Base-by-base conservation (phyloP, 306 rosid genomes). In the Neltuma alba region DNA sequence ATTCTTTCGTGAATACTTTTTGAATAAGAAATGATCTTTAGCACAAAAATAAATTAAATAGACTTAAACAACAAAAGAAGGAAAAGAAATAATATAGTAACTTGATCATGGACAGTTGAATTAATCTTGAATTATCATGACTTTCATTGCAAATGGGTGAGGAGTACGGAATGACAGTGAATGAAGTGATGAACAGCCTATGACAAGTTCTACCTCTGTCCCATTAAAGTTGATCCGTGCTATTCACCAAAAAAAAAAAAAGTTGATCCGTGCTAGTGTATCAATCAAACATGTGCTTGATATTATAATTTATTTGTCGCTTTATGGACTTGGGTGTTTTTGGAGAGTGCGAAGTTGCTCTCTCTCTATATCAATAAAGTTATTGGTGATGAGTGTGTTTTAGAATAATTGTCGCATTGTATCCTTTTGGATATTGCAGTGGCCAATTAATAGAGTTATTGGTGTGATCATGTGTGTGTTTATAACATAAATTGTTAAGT, bases 201-300 rank as follows among this genome's bases (percentile, higher is more conserved):
- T 44, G 52, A 69, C 36, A 34, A 69, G 67, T 77, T 10, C 16
- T 81, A 5, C 41, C 58, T 30, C 61, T 68, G 30, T 27, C 57
- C 1, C 60, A 31, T 54, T n/a, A n/a, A n/a, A n/a, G n/a, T n/a
- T n/a, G n/a, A n/a, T n/a, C n/a, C n/a, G n/a, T n/a, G n/a, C n/a
- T n/a, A n/a, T n/a, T n/a, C n/a, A n/a, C n/a, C n/a, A n/a, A n/a
- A n/a, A n/a, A n/a, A n/a, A n/a, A 23, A 48, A 5, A 45, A 12
- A 36, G 70, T 58, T 81, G 88, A 85, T 74, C 83, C 78, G 76
- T 85, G 50, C 88, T 85, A 85, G 88, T 81, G 88, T 78, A 85
- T 85, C 88, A n/a, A n/a, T n/a, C n/a, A 68, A 64, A 41, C 21
- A 66, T 12, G 6, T 15, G n/a, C n/a, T 2, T 9, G 33, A 4